Conservation (phyloP, 2,329 filamentous ascomycete species). For the Penicillium sp. region DNA sequence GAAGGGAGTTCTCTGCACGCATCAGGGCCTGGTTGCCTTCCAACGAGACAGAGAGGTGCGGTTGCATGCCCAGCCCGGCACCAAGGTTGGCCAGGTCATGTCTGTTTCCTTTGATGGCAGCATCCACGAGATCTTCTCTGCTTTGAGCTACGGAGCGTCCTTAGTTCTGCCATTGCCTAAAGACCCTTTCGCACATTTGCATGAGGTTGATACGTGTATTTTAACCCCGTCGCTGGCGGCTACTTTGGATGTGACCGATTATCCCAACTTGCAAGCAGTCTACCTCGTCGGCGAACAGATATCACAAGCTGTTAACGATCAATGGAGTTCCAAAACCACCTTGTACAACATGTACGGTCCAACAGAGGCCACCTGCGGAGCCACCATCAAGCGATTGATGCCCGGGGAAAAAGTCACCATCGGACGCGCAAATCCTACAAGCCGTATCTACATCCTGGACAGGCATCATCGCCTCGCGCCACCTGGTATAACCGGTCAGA, state of each 20-base stretch:
- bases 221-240: constrained; percentile 47
- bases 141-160: constrained; percentile 47
- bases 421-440: constrained; percentile 39
- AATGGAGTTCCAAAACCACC: constrained; percentile 35
- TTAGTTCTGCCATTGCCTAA: constrained; percentile 36
- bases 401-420: not conserved
- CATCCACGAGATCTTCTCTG: constrained; percentile 50
- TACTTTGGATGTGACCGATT: constrained; percentile 39
- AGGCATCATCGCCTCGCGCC: constrained; percentile 43
- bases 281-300: constrained; percentile 48
- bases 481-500: constrained; percentile 48
- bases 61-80: constrained; percentile 38
- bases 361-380: constrained; percentile 47
- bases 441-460: constrained; percentile 43
- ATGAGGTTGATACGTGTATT: constrained; percentile 36
- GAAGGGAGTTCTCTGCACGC: constrained; percentile 33
- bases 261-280: constrained; percentile 35
- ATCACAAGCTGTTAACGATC: constrained; percentile 37
- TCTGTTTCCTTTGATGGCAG: constrained; percentile 52
- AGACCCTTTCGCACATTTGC: constrained; percentile 39
- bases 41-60: constrained; percentile 40
- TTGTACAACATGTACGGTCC: constrained; percentile 54
- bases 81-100: constrained; percentile 47
- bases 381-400: not conserved
- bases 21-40: constrained; percentile 43